These are phyloP conservation scores for Hypoxylon trugodes DNA, from an alignment of 495 filamentous ascomycete species.

Conservation along the genomic window DNA sequence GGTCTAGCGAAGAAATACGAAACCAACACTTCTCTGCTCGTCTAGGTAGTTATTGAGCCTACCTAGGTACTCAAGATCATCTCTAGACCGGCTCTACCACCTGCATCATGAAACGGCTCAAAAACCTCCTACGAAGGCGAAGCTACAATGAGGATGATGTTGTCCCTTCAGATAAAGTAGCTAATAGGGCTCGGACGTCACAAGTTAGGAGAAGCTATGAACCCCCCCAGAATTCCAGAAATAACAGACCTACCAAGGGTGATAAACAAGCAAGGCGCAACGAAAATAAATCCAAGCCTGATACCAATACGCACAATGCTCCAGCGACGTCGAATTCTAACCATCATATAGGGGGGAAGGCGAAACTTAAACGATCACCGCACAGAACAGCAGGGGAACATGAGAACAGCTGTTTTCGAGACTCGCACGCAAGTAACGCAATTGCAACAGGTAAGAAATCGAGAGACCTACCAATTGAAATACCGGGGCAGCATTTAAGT, in stretches of 20 bases:
- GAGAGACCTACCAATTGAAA: no score
- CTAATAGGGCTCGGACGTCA: neutral
- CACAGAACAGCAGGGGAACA: no score
- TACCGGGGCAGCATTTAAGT: no score
- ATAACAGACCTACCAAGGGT: neutral
- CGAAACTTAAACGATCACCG: no score
- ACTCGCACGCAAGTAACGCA: no score
- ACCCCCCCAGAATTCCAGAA: neutral
- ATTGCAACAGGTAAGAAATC: no score
- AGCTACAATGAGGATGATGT: neutral
- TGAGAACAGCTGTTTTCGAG: no score
- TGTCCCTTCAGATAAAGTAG: neutral
- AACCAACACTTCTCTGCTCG: neutral
- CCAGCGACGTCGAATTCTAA: no score
- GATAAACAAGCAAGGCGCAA: neutral
- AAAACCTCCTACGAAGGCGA: conserved; percentile 11
- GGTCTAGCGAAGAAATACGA: neutral
- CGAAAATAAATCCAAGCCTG: neutral
- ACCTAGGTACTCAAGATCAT: no score
- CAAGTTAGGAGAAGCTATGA: neutral
- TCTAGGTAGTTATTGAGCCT: neutral
- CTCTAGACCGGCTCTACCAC: no score
- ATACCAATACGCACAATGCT: neutral
- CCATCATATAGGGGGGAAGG: no score
- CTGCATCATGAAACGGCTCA: conserved; percentile 13